Percentiles rank a stretch among this genome's conserved stretches.
phyloP scores from a whole-genome alignment of 768 basidiomycete genomes.

The Boletus rufocinnamomeus region DNA sequence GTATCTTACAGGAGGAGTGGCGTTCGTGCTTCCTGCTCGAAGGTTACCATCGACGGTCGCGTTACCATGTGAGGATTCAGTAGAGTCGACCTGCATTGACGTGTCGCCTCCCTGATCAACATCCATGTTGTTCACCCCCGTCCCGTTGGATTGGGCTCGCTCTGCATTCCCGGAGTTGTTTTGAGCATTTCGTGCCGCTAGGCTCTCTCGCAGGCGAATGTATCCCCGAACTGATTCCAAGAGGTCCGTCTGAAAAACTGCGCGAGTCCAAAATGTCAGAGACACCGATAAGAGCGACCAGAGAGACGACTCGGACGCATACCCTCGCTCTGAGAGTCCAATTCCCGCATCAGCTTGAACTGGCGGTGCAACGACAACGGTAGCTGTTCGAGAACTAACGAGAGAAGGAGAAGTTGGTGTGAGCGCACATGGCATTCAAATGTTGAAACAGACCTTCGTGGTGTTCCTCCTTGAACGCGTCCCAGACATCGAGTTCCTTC shows the following conservation, averaged over 20 bases:
- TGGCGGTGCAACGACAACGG: slow-evolving; percentile 75
- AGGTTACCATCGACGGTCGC: background rate
- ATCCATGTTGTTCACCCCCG: background rate
- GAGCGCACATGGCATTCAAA: background rate
- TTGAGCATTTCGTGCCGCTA: slow-evolving; percentile 18
- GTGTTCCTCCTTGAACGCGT: slow-evolving; percentile 75
- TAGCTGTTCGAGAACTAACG: slow-evolving; percentile 72
- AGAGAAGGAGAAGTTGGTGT: background rate
- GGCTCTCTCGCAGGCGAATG: slow-evolving; percentile 37
- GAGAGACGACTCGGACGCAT: slow-evolving; percentile 14
- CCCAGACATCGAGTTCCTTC: slow-evolving; percentile 70
- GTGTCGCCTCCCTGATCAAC: background rate
- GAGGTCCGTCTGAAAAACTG: slow-evolving; percentile 45
- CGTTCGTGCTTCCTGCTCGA: background rate
- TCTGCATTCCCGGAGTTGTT: background rate
- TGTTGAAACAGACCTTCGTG: slow-evolving; percentile 58
- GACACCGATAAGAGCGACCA: background rate
- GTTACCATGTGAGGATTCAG: background rate
- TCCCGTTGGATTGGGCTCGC: background rate
- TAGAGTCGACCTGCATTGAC: slow-evolving; percentile 12
- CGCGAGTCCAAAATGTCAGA: slow-evolving; percentile 9
- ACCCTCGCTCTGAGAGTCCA: slow-evolving; percentile 70
- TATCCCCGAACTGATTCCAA: slow-evolving; percentile 51
- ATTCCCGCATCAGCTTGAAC: slow-evolving; percentile 66
- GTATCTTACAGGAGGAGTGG: background rate